Conservation (phyloP, 2,329 filamentous ascomycete species). For the Septoria petroselini region DNA sequence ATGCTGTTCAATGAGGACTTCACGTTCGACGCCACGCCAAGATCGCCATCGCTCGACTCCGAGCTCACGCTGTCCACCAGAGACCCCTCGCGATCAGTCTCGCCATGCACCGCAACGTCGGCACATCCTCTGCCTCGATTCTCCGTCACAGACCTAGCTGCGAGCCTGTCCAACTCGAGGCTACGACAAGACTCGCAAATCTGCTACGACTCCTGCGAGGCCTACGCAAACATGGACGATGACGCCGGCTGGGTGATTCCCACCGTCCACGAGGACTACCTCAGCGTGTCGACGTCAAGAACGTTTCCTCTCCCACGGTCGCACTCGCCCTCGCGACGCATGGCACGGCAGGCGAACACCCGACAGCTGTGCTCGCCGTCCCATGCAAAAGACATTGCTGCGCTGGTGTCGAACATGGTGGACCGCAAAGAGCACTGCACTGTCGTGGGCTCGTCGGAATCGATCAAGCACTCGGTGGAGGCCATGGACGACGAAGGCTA, state of each 20-base stretch:
- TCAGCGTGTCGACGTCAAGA: conserved; percentile 16
- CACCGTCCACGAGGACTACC: conserved; percentile 16
- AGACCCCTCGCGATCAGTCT: conserved; percentile 34
- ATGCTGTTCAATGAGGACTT: conserved; percentile 30
- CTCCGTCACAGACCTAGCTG: conserved; percentile 36
- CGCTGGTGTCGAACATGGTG: conserved; percentile 45
- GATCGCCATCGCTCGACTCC: conserved; percentile 32
- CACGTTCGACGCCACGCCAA: conserved; percentile 28
- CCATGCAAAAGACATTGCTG: conserved; percentile 43
- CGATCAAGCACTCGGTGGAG: neutral
- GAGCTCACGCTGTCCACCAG: conserved; percentile 24
- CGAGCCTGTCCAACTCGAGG: conserved; percentile 30
- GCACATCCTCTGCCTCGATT: conserved; percentile 29
- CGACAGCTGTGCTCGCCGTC: conserved; percentile 42
- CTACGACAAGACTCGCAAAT: conserved; percentile 33
- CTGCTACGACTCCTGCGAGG: conserved; percentile 36
- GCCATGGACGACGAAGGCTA: conserved; percentile 32
- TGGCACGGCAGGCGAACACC: conserved; percentile 43
- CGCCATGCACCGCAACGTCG: conserved; percentile 32
- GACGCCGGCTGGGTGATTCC: conserved; percentile 35
- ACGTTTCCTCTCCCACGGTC: conserved; percentile 22
- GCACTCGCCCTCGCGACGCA: conserved; percentile 40
- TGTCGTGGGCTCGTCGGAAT: conserved; percentile 15
- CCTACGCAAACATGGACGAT: conserved; percentile 35
- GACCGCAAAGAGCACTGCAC: conserved; percentile 43